Base-by-base conservation (phyloP, 2,329 filamentous ascomycete species). In the Zymoseptoria ardabiliae region DNA sequence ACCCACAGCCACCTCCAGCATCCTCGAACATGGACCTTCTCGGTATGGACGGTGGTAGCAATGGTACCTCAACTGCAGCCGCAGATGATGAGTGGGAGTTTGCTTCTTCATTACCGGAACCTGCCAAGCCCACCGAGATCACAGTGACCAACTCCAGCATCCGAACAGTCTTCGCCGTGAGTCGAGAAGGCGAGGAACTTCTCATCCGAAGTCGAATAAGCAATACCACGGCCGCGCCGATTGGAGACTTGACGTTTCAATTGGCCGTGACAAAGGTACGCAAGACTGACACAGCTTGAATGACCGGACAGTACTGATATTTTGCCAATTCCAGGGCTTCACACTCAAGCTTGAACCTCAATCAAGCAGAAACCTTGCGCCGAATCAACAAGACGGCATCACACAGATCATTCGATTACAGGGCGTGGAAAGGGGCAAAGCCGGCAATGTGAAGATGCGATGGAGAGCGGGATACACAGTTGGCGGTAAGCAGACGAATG, bases 51-150 rank as follows among this genome's bases (percentile, higher is more conserved):
- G 52, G 69, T 76, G 58, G 50, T 49, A 62, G 61, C 59, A 66
- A 65, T 49, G 62, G 64, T 25, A 58, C 78, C 78, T 62, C 72
- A 6, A 66, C 73, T 55, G 56, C 64, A 17, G 54, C 60, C 1
- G 35, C 61, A 20, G 93, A 97, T 55, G 93, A 97, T 64, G 93
- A 97, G 70, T 97, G 93, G 92, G 89, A 85, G 22, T 97, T 97
- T 73, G 85, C 90, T 2, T 97, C 93, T 0, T 87, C 93, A 0
- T 80, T 97, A 13, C 35, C 35, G 17, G 35, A 45, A 7, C 93
- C 93, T 2, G 80, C 84, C 61, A 81, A 84, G 35, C 65, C 71
- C 1, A 85, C 90, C 65, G 83, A 84, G 53, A 77, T 88, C 20
- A 81, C 80, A 3, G 84, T 97, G 50, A 85, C 85, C 69, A 86